Evolutionary conservation across 305 asterid genomes (phyloP).

Genomic region (Lippia alba): DNA sequence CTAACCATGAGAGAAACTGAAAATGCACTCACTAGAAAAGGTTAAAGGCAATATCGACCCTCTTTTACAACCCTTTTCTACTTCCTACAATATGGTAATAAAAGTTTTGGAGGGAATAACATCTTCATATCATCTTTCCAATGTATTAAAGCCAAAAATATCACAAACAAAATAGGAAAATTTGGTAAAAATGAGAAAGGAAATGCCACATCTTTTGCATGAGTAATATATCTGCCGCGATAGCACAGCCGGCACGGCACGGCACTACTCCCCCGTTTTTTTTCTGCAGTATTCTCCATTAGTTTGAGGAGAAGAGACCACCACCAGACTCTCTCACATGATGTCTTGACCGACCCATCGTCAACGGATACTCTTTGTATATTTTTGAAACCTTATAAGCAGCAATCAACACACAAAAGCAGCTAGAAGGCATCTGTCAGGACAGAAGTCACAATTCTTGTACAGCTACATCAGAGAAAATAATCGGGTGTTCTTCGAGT

Average conservation of each 20-base stretch:
- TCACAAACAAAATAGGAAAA: constrained; percentile 15
- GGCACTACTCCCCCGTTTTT: constrained; percentile 29
- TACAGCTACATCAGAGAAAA: constrained; percentile 49
- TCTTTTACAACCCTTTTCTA: constrained; percentile 30
- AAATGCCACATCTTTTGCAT: constrained; percentile 28
- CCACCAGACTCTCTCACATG: constrained; percentile 33
- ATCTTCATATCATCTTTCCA: constrained; percentile 18
- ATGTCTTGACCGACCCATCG: constrained; percentile 33
- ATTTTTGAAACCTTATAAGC: constrained; percentile 27
- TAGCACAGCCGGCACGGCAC: constrained; percentile 33
- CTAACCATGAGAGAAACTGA: background rate
- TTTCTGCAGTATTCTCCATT: constrained; percentile 29
- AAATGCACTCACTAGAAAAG: constrained; percentile 27
- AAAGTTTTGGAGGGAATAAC: constrained; percentile 26
- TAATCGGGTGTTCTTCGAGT: constrained; percentile 72
- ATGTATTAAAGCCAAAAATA: constrained; percentile 25
- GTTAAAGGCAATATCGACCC: constrained; percentile 4
- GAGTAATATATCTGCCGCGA: constrained; percentile 18
- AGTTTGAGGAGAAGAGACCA: constrained; percentile 28
- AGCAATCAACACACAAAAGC: constrained; percentile 40
- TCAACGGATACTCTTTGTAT: constrained; percentile 25
- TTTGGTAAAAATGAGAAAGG: constrained; percentile 23
- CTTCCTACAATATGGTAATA: constrained; percentile 28
- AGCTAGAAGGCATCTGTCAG: constrained; percentile 32
- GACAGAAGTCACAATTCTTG: constrained; percentile 30